Base-by-base conservation (phyloP, 2,329 filamentous ascomycete genomes). In the Fusarium sambucinum region DNA sequence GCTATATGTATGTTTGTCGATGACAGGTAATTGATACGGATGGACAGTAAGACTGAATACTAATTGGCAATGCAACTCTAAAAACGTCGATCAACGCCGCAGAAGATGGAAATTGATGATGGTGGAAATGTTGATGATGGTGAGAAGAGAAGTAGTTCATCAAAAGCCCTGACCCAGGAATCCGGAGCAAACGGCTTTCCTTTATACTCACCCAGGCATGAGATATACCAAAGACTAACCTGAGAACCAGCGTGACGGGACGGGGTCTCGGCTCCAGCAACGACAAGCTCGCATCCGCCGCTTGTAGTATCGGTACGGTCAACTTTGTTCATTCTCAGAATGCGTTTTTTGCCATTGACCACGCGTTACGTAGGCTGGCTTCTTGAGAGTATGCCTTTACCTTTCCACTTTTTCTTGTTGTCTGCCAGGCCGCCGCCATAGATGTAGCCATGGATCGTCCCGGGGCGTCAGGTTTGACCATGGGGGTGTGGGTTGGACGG, bases 171-270 rank as follows among this genome's bases (percentile, higher is more conserved):
- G 60, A 63, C 61, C 69, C 71, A 73, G 61, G 58, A 72, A 54
- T 59, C 60, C 54, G 71, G 71, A 70, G 69, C 55, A 66, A 71
- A 72, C 71, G 71, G 68, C 71, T 73, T 71, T 71, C 47, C 57
- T 68, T 73, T 73, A 73, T 73, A 73, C 64, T 67, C 27, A 9
- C 23, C 8, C 59, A 69, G 55, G 46, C 60, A 45, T 38, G 33
- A 38, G 47, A 40, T 50, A 40, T 29, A 25, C 47, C 37, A 38
- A 62, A 58, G 65, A 55, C 66, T 56, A 57, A 61, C 70, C 50
- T 53, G 41, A 57, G 54, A 68, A 59, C 63, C 66, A 68, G 62
- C 55, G 45, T 63, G 63, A 57, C 57, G 69, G 68, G 66, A 66
- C 60, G 52, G 62, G 60, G 60, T 63, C 67, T 68, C 50, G 67